Conservation (phyloP, 140 eudicot species). For the Senecio squalidus region DNA sequence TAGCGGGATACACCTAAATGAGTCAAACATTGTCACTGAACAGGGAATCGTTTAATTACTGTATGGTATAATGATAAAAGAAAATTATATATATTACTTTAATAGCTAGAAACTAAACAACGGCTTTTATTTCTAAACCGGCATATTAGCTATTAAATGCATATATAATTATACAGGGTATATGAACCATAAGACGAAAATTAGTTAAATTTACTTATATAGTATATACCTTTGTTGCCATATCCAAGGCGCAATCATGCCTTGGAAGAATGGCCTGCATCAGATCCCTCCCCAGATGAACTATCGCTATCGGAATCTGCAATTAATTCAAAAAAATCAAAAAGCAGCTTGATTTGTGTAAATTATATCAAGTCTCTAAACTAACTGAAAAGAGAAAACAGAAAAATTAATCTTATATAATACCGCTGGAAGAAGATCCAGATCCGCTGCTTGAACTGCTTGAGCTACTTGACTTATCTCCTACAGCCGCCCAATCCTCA, state of each 20-base stretch:
- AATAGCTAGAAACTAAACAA: too few species aligned
- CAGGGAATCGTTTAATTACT: too few species aligned
- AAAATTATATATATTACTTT: too few species aligned
- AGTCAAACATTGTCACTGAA: too few species aligned
- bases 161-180: too few species aligned
- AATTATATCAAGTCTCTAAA: constrained; percentile 8
- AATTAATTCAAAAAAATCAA: constrained; percentile 5
- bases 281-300: constrained; percentile 62
- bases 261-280: constrained; percentile 35
- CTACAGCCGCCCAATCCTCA: constrained; percentile 32
- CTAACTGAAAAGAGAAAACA: background rate
- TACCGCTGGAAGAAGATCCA: constrained; percentile 87
- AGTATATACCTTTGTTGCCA: constrained; percentile 14
- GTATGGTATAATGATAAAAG: too few species aligned
- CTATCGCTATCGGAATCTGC: constrained; percentile 65
- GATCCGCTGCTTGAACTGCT: constrained; percentile 64
- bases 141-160: too few species aligned
- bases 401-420: background rate
- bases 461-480: constrained; percentile 43
- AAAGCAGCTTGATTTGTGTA: background rate
- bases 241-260: constrained; percentile 25
- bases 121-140: too few species aligned
- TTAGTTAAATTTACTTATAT: background rate
- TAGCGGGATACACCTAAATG: too few species aligned
- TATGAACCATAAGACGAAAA: too few species aligned